phyloP scores from a whole-genome alignment of 2,329 filamentous ascomycete species.

The Stagonosporopsis vannaccii region DNA sequence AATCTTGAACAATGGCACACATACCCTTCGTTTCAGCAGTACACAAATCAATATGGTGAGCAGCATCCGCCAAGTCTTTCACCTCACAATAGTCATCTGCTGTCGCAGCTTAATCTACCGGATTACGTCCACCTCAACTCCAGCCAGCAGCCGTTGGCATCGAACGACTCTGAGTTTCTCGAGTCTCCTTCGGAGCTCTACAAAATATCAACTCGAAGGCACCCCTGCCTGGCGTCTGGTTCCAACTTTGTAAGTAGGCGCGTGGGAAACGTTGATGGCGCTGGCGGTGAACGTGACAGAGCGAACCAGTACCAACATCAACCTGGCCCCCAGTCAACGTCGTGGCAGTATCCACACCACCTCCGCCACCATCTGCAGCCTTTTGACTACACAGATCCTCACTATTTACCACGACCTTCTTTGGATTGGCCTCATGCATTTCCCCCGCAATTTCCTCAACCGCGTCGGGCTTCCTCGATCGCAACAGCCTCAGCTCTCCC shows the following conservation, averaged over 20 bases:
- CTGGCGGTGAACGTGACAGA: not conserved
- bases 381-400: not conserved
- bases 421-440: not conserved
- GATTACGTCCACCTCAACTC: not conserved
- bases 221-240: not conserved
- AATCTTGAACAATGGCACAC: not conserved
- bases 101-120: not conserved
- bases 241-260: no score
- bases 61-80: not conserved
- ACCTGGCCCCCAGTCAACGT: not conserved
- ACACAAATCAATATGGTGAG: not conserved
- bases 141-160: not conserved
- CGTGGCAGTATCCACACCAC: not conserved
- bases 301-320: not conserved
- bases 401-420: not conserved
- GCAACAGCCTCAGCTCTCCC: not conserved
- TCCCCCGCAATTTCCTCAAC: no score
- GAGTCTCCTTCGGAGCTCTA: not conserved
- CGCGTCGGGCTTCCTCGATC: not conserved
- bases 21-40: not conserved
- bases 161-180: not conserved
- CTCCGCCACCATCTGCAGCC: not conserved
- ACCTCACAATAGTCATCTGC: not conserved
- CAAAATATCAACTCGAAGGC: not conserved
- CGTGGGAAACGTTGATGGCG: not conserved